phyloP scores from a whole-genome alignment of 495 filamentous ascomycete genomes.

The Chaetomidium leptoderma region DNA sequence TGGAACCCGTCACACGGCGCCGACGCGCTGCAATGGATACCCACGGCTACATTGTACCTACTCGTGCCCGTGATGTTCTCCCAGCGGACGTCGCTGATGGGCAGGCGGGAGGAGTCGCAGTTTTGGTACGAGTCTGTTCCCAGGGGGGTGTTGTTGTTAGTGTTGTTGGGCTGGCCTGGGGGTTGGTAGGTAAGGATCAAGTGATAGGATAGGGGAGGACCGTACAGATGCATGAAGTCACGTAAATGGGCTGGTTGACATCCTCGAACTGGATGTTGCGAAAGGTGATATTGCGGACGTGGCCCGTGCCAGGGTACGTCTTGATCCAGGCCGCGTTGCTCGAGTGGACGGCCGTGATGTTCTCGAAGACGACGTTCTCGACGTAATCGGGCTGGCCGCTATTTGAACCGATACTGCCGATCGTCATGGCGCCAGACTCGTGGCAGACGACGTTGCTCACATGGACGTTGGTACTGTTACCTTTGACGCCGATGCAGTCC shows the following conservation, averaged over 20 bases:
- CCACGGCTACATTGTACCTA: slow-evolving; percentile 51
- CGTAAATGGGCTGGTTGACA: slow-evolving; percentile 54
- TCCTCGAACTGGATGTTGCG: slow-evolving; percentile 45
- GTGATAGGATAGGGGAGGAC: background rate
- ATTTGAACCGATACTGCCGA: slow-evolving; percentile 39
- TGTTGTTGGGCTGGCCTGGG: background rate
- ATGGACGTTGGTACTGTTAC: slow-evolving; percentile 54
- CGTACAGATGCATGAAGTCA: slow-evolving; percentile 53
- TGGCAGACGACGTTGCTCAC: slow-evolving; percentile 40
- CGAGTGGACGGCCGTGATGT: slow-evolving; percentile 42
- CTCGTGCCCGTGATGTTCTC: slow-evolving; percentile 54
- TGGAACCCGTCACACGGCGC: slow-evolving; percentile 47
- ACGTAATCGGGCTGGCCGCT: slow-evolving; percentile 34
- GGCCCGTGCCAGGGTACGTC: slow-evolving; percentile 47
- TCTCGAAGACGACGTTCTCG: slow-evolving; percentile 39
- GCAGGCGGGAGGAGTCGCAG: slow-evolving; percentile 51
- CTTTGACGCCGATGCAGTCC: slow-evolving; percentile 61
- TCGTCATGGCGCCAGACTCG: slow-evolving; percentile 37
- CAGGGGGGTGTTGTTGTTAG: background rate
- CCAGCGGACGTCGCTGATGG: slow-evolving; percentile 50
- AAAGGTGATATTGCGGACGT: slow-evolving; percentile 51
- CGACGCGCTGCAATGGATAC: slow-evolving; percentile 49
- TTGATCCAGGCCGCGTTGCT: slow-evolving; percentile 55
- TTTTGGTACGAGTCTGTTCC: slow-evolving; percentile 35
- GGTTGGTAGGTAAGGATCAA: background rate